Evolutionary conservation across 2,329 filamentous ascomycete genomes (phyloP).

Genomic region (Gnomoniopsis smithogilvyi): DNA sequence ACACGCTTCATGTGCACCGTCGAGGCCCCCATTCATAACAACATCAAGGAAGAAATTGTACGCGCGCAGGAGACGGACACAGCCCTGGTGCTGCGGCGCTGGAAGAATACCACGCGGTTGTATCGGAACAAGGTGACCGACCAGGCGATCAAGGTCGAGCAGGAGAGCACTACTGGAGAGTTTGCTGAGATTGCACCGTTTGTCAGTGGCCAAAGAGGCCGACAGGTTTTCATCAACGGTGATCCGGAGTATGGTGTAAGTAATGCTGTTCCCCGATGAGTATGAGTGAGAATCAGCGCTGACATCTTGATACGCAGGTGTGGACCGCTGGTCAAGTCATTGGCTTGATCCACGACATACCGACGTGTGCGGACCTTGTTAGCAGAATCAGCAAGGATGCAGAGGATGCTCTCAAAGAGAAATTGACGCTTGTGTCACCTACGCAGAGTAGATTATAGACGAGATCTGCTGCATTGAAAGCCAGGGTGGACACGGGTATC

Average conservation of each 20-base stretch:
- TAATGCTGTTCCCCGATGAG: slow-evolving; percentile 23
- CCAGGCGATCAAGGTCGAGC: slow-evolving; percentile 79
- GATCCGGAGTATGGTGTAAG: slow-evolving; percentile 86
- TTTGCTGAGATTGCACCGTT: slow-evolving; percentile 85
- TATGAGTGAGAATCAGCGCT: neutral
- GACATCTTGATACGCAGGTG: slow-evolving; percentile 50
- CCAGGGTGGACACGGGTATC: neutral
- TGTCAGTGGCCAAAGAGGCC: slow-evolving; percentile 86
- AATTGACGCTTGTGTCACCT: slow-evolving; percentile 48
- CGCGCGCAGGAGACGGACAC: slow-evolving; percentile 87
- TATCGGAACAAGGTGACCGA: slow-evolving; percentile 87
- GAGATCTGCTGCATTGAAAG: neutral
- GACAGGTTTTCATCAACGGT: slow-evolving; percentile 88
- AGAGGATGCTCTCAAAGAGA: slow-evolving; percentile 60
- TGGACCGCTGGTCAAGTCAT: slow-evolving; percentile 99
- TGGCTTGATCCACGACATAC: slow-evolving; percentile 79
- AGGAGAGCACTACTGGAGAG: slow-evolving; percentile 76
- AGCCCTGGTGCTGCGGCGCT: slow-evolving; percentile 79
- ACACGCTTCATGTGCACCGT: slow-evolving; percentile 96
- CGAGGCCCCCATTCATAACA: slow-evolving; percentile 86
- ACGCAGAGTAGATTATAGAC: slow-evolving; percentile 57
- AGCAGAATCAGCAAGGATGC: slow-evolving; percentile 76
- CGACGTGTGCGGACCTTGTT: slow-evolving; percentile 67
- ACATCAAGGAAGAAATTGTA: slow-evolving; percentile 93
- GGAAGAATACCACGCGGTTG: slow-evolving; percentile 87